Percentiles rank a stretch among this genome's conserved stretches.
Evolutionary conservation across 2,329 filamentous ascomycete genomes (phyloP).

Genomic region (Salinomyces thailandicus): DNA sequence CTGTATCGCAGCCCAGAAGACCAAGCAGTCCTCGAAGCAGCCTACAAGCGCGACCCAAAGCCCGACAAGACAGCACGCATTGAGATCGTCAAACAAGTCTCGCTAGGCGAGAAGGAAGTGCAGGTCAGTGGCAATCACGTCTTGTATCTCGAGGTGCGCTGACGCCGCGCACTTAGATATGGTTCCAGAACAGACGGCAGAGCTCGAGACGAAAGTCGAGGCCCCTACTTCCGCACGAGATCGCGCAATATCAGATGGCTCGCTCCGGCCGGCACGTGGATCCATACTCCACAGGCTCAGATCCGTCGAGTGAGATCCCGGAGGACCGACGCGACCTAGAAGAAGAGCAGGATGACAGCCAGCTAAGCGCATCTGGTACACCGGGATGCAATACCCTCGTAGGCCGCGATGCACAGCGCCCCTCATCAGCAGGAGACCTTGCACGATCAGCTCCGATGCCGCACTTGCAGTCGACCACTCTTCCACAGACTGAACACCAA

Average conservation of each 20-base stretch:
- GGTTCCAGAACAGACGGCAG: slow-evolving; percentile 93
- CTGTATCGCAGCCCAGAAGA: slow-evolving; percentile 61
- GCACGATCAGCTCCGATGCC: neutral
- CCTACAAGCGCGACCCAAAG: slow-evolving; percentile 76
- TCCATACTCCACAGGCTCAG: neutral
- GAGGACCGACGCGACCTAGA: neutral
- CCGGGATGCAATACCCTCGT: neutral
- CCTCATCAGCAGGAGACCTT: neutral
- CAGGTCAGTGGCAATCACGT: slow-evolving; percentile 53
- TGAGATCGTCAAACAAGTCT: slow-evolving; percentile 73
- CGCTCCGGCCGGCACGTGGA: slow-evolving; percentile 6
- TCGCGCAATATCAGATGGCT: slow-evolving; percentile 37
- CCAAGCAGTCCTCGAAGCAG: slow-evolving; percentile 75
- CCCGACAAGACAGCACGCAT: slow-evolving; percentile 82
- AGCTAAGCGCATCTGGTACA: neutral
- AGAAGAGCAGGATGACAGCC: neutral
- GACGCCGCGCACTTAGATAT: slow-evolving; percentile 53
- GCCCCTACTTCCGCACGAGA: slow-evolving; percentile 67
- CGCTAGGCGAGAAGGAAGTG: slow-evolving; percentile 88
- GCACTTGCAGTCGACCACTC: neutral
- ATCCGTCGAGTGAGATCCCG: neutral
- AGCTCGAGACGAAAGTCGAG: slow-evolving; percentile 84
- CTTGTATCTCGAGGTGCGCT: neutral
- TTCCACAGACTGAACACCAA: no score
- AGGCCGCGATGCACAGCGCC: neutral